Evolutionary conservation across 2,329 filamentous ascomycete genomes (phyloP).

Genomic region (Onygena corvina): DNA sequence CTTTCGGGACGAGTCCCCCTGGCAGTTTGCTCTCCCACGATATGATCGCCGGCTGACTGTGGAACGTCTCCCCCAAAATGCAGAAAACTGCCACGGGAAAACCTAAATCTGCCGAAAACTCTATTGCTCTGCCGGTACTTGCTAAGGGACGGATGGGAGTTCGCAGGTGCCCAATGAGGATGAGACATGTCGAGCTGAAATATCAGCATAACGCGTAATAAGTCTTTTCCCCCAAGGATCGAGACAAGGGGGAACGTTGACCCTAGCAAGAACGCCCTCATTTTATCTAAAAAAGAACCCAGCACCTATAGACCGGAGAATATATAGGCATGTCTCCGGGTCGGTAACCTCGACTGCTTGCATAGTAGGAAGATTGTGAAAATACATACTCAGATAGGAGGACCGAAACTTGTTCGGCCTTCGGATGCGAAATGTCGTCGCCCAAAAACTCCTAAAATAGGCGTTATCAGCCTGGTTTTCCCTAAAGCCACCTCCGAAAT

Average conservation of each 20-base stretch:
- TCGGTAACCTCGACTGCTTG: background rate
- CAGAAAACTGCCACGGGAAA: slow-evolving; percentile 4
- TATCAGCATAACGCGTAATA: background rate
- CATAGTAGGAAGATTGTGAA: too few species aligned
- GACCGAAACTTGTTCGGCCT: too few species aligned
- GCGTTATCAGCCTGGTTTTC: background rate
- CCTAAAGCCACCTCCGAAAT: background rate
- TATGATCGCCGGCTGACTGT: slow-evolving; percentile 2
- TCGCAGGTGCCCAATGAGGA: background rate
- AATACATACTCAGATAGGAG: too few species aligned
- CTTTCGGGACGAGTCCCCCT: background rate
- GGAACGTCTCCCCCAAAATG: background rate
- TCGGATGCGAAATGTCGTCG: too few species aligned
- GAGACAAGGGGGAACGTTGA: background rate
- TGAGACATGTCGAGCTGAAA: background rate
- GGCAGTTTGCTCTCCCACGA: background rate
- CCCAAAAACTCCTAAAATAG: background rate
- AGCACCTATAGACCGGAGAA: background rate
- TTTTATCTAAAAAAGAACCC: background rate
- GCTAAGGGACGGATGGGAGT: background rate
- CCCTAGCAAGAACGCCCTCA: background rate
- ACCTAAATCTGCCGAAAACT: slow-evolving; percentile 7
- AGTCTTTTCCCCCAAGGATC: background rate
- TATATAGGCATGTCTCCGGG: background rate
- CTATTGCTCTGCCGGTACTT: slow-evolving; percentile 6